These are phyloP conservation scores for Diaporthe aspalathi DNA, from an alignment of 2,329 filamentous ascomycete genomes.

Conservation along the genomic window DNA sequence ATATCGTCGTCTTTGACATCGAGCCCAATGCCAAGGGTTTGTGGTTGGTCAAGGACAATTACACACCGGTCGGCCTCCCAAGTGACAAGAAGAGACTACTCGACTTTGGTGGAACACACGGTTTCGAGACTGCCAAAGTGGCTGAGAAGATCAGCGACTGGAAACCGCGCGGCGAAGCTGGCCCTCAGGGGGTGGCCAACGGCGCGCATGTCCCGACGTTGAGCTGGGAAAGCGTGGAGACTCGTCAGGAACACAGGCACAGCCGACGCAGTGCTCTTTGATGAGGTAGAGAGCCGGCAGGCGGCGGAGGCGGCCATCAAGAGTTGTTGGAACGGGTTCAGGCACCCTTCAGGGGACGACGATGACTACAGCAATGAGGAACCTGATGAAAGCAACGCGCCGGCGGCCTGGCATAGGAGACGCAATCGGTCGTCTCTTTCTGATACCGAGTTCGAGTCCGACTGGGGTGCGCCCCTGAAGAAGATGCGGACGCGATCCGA, in stretches of 20 bases:
- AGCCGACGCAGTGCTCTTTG: neutral
- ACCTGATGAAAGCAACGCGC: too few species aligned
- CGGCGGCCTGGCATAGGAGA: too few species aligned
- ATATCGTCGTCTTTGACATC: slow-evolving; percentile 25
- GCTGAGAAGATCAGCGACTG: slow-evolving; percentile 13
- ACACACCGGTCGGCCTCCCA: neutral
- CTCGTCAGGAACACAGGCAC: neutral
- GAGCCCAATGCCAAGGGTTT: neutral
- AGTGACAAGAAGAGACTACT: neutral
- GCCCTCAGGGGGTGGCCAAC: neutral
- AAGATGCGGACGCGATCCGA: neutral
- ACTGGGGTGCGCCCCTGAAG: neutral
- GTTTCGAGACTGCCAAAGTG: neutral
- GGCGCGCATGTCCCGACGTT: neutral
- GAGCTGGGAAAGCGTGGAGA: neutral
- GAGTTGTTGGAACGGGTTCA: neutral
- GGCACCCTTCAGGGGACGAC: neutral
- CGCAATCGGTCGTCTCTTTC: neutral
- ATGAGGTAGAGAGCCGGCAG: neutral
- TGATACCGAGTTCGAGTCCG: neutral
- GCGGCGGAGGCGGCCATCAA: neutral
- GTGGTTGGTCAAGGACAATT: neutral
- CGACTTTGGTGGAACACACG: neutral
- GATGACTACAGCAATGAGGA: neutral
- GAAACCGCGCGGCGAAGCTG: neutral